Percentiles rank a stretch among this genome's conserved stretches.
Evolutionary conservation across 2,329 filamentous ascomycete species (phyloP).

Genomic region (Pyrenochaeta sp.): DNA sequence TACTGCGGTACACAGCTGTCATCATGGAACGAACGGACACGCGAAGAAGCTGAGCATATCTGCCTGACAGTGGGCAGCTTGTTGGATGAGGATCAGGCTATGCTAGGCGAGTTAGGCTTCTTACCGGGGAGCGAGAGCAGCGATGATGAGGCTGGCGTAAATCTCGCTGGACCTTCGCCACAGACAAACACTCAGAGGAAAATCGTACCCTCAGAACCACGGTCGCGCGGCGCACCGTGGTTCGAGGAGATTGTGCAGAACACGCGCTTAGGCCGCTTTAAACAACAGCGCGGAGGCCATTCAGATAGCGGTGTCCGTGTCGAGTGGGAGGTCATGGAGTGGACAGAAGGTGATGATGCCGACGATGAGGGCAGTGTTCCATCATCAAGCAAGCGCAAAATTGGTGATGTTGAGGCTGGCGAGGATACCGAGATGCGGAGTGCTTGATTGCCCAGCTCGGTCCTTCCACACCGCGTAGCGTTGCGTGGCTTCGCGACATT

Average conservation of each 20-base stretch:
- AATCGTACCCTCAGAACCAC: slow-evolving; percentile 31
- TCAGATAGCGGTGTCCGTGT: slow-evolving; percentile 72
- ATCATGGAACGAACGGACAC: slow-evolving; percentile 80
- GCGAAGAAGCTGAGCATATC: slow-evolving; percentile 78
- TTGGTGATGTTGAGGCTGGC: slow-evolving; percentile 38
- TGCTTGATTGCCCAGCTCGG: slow-evolving; percentile 18
- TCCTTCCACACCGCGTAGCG: slow-evolving; percentile 3
- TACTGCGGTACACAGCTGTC: slow-evolving; percentile 88
- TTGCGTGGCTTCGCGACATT: background rate
- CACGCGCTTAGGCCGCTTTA: slow-evolving; percentile 74
- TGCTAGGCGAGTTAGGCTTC: slow-evolving; percentile 78
- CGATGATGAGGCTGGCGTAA: slow-evolving; percentile 36
- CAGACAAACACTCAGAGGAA: slow-evolving; percentile 17
- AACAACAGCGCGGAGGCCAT: slow-evolving; percentile 67
- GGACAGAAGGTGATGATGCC: slow-evolving; percentile 50
- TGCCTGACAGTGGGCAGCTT: slow-evolving; percentile 83
- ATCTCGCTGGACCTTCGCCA: slow-evolving; percentile 26
- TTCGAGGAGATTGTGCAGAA: slow-evolving; percentile 84
- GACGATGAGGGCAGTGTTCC: slow-evolving; percentile 40
- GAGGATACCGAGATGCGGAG: slow-evolving; percentile 46
- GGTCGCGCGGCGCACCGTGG: slow-evolving; percentile 74
- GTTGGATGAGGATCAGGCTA: slow-evolving; percentile 71
- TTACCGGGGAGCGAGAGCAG: slow-evolving; percentile 59
- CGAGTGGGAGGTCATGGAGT: slow-evolving; percentile 88
- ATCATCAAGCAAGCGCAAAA: slow-evolving; percentile 46